phyloP scores from a whole-genome alignment of 75 land plant genomes.

The Sequoiadendron giganteum region DNA sequence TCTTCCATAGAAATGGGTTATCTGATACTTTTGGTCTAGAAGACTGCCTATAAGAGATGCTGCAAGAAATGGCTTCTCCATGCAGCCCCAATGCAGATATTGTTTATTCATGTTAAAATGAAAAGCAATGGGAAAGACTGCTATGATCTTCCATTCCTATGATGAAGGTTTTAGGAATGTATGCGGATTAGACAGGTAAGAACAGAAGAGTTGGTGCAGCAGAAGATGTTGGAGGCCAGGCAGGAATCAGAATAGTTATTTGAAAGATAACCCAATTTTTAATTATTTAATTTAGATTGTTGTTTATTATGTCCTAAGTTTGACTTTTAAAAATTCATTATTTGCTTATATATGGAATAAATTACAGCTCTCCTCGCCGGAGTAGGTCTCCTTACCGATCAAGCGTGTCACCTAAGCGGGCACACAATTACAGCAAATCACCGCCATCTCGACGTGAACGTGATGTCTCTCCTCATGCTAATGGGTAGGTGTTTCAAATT shows the following conservation, averaged over 20 bases:
- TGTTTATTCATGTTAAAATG: background rate
- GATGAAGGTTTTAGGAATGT: background rate
- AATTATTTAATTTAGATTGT: background rate
- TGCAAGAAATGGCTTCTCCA: background rate
- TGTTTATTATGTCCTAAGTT: background rate
- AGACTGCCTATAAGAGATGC: background rate
- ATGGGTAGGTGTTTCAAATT: background rate
- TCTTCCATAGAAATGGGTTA: conserved; percentile 1
- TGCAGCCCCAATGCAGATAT: background rate
- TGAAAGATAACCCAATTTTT: background rate
- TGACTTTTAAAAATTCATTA: background rate
- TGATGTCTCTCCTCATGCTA: background rate
- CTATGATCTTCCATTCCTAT: background rate
- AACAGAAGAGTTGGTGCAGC: background rate
- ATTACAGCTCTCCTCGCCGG: background rate
- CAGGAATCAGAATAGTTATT: background rate
- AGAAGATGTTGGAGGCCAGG: background rate
- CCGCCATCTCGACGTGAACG: background rate
- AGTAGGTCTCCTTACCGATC: background rate
- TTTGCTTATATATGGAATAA: background rate
- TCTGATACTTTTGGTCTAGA: background rate
- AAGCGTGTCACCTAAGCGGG: background rate
- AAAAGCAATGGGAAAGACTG: background rate
- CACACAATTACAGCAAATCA: background rate
- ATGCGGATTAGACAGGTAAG: background rate